Evolutionary conservation across 495 filamentous ascomycete species (phyloP), one percentile per base, ranked within the genome.

Genomic region (Talaromyces trachyspermus): DNA sequence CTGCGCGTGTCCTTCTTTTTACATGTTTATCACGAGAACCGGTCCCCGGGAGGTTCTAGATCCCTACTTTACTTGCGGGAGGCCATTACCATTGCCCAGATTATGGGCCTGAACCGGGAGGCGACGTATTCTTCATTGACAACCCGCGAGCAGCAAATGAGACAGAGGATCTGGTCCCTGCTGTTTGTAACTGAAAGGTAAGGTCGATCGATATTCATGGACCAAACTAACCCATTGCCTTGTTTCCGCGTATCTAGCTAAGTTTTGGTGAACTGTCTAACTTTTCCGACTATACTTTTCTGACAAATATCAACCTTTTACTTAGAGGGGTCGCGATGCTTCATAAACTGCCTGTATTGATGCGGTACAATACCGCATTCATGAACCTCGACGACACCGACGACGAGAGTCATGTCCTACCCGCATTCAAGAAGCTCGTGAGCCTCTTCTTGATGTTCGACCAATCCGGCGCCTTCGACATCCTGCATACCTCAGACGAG

Each of bases 171-270:
- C 15, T 46, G 69, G 12, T 72, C 66, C 66, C 52, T 74, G 25
- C 49, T 74, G 1, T 74, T 72, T 47, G 60, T 72, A 9, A 74
- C 70, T 1, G 70, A 74, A 52, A 53, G 70, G 56, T 63, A 24
- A 38, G 40, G 17, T 29, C 1, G 5, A 18, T 30, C 27, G 12
- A 12, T 30, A n/a, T 39, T 5, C 8, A 22, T 54, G 25, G 49
- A 19, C 6, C 9, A 18, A 0, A 3, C n/a, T n/a, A n/a, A n/a
- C n/a, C n/a, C n/a, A n/a, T n/a, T n/a, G n/a, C n/a, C n/a, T n/a
- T n/a, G n/a, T n/a, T n/a, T n/a, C n/a, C n/a, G n/a, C n/a, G n/a
- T n/a, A n/a, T n/a, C n/a, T n/a, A n/a, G n/a, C n/a, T n/a, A n/a
- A n/a, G n/a, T n/a, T n/a, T n/a, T n/a, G n/a, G n/a, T n/a, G n/a